Conservation (phyloP, 2,329 filamentous ascomycete species). For the Fusarium luffae region DNA sequence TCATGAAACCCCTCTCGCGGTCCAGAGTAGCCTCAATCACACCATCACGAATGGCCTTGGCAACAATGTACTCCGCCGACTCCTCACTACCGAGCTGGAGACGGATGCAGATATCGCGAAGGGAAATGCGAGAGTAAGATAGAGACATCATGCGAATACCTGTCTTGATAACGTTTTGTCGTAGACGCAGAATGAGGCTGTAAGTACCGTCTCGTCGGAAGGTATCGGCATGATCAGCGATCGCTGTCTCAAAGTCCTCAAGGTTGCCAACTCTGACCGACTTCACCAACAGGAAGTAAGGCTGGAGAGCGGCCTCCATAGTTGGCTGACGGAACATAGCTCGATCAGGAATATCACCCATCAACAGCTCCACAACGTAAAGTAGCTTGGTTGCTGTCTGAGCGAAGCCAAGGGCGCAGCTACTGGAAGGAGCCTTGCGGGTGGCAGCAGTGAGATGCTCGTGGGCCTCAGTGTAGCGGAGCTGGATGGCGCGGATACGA, state of each 20-base stretch:
- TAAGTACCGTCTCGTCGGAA: constrained; percentile 97
- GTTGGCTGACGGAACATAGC: constrained; percentile 90
- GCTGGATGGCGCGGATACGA: constrained; percentile 93
- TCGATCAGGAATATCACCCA: constrained; percentile 98
- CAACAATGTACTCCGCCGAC: constrained; percentile 98
- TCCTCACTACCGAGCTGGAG: constrained; percentile 94
- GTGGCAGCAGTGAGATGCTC: constrained; percentile 93
- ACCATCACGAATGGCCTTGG: constrained; percentile 96
- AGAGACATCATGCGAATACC: constrained; percentile 99
- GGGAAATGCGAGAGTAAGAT: constrained; percentile 95
- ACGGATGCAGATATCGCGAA: constrained; percentile 96
- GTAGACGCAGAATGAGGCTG: constrained; percentile 90
- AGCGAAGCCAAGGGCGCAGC: constrained; percentile 91
- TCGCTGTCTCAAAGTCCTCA: constrained; percentile 89
- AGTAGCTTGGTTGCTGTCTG: constrained; percentile 97
- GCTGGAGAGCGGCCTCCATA: constrained; percentile 87
- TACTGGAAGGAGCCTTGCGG: constrained; percentile 91
- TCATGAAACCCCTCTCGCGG: constrained; percentile 96
- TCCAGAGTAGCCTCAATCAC: constrained; percentile 96
- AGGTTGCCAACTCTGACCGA: constrained; percentile 97
- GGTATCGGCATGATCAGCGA: constrained; percentile 81
- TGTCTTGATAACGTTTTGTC: constrained; percentile 99
- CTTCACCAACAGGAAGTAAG: constrained; percentile 93
- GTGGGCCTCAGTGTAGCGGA: constrained; percentile 96
- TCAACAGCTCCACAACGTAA: constrained; percentile 93